Percentiles rank a stretch among this genome's conserved stretches.
Conservation (phyloP, 768 basidiomycete species). For the Tylopilus subfusipes region DNA sequence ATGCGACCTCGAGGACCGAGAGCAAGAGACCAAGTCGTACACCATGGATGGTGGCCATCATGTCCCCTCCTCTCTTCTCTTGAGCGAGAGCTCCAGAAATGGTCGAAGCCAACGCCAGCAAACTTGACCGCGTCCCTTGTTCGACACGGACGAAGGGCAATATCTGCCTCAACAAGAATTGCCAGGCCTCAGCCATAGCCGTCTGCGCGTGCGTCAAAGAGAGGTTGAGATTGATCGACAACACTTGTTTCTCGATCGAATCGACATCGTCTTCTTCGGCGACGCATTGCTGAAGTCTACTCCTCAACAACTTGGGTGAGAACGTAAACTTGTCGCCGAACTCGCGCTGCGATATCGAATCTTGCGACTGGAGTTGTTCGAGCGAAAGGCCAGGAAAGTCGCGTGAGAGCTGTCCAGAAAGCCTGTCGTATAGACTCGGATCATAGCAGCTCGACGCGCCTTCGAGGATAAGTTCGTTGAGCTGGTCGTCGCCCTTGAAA, state of each 20-base stretch:
- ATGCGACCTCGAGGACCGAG: constrained; percentile 72
- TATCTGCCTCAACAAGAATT: constrained; percentile 60
- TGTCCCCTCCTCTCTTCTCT: constrained; percentile 74
- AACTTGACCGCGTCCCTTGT: constrained; percentile 47
- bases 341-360: constrained; percentile 63
- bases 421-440: constrained; percentile 63
- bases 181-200: constrained; percentile 74
- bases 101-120: constrained; percentile 56
- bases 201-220: constrained; percentile 80
- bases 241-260: constrained; percentile 53
- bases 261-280: constrained; percentile 40
- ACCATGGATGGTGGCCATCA: constrained; percentile 80
- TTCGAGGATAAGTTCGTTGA: constrained; percentile 64
- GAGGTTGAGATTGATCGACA: constrained; percentile 82
- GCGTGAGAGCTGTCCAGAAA: constrained; percentile 46
- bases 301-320: constrained; percentile 54
- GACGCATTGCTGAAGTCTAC: constrained; percentile 48
- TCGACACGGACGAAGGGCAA: constrained; percentile 65
- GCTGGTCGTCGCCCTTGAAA: constrained; percentile 59
- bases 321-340: constrained; percentile 82
- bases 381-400: constrained; percentile 60
- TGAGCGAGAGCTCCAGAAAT: constrained; percentile 63
- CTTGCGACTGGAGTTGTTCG: constrained; percentile 59
- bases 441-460: constrained; percentile 70
- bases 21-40: constrained; percentile 72